These are phyloP conservation scores for Rhodotorula paludigena DNA, from an alignment of 768 basidiomycete species.

Conservation along the genomic window DNA sequence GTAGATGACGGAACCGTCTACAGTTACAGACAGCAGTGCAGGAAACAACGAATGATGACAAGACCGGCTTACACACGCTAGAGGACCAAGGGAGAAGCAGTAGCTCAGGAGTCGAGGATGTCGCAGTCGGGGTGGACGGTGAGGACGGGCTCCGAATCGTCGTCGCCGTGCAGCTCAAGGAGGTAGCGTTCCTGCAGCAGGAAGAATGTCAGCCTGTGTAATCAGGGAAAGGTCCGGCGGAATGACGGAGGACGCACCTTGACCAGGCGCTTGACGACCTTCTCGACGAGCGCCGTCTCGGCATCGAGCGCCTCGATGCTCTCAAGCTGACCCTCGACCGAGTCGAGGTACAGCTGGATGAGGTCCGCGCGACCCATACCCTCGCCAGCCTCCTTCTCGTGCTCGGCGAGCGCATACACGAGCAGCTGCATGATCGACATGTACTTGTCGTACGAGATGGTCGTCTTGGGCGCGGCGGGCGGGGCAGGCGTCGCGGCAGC, in stretches of 20 bases:
- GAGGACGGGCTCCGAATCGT: conserved; percentile 35
- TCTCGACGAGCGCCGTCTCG: conserved; percentile 81
- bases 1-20: too few species aligned
- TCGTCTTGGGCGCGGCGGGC: conserved; percentile 42
- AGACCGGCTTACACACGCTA: too few species aligned
- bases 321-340: conserved; percentile 73
- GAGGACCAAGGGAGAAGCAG: neutral
- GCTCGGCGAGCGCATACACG: conserved; percentile 70
- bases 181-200: conserved; percentile 40
- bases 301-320: conserved; percentile 82
- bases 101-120: neutral
- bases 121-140: conserved; percentile 43
- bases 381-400: conserved; percentile 67
- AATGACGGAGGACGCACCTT: conserved; percentile 54
- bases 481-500: conserved; percentile 52
- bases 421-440: conserved; percentile 82
- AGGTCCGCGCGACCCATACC: conserved; percentile 86
- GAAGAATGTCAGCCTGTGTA: neutral
- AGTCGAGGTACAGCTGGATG: conserved; percentile 93
- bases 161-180: conserved; percentile 39
- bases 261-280: conserved; percentile 80
- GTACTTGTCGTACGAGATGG: conserved; percentile 90
- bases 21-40: too few species aligned
- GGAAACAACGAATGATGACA: too few species aligned
- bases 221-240: neutral